phyloP scores from a whole-genome alignment of 768 basidiomycete species.

The Cystofilobasidium macerans region DNA sequence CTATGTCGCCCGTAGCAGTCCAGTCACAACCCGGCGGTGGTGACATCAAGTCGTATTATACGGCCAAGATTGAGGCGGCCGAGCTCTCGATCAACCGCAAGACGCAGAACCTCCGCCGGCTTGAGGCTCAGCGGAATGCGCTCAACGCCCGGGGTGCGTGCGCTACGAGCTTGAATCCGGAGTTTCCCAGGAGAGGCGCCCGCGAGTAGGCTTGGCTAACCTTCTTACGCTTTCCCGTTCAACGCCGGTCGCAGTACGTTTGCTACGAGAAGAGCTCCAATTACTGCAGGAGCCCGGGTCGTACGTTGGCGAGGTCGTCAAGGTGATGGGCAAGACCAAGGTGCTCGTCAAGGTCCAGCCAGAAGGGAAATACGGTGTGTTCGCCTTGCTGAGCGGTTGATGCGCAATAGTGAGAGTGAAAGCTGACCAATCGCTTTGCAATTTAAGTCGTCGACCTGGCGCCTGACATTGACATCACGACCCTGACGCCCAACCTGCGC shows the following conservation, averaged over 20 bases:
- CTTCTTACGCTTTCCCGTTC: not conserved
- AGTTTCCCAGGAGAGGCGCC: too few species aligned
- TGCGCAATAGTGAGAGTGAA: too few species aligned
- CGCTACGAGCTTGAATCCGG: too few species aligned
- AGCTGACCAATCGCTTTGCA: too few species aligned
- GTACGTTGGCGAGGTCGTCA: conserved; percentile 95
- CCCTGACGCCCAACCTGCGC: conserved; percentile 74
- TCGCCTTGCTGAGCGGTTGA: too few species aligned
- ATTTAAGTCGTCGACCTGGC: conserved; percentile 93
- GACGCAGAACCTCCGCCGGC: conserved; percentile 84
- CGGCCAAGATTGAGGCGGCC: conserved; percentile 86
- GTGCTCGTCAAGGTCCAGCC: conserved; percentile 97
- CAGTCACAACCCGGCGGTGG: conserved; percentile 6
- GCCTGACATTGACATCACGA: conserved; percentile 64
- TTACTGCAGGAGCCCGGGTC: conserved; percentile 87
- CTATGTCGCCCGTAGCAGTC: conserved; percentile 3
- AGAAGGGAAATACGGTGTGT: conserved; percentile 98
- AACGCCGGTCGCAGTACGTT: conserved; percentile 51
- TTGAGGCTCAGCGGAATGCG: conserved; percentile 95
- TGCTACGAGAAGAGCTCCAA: conserved; percentile 84
- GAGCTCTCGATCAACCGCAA: conserved; percentile 90
- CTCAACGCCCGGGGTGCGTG: conserved; percentile 78
- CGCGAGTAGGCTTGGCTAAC: too few species aligned
- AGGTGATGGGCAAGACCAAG: conserved; percentile 99
- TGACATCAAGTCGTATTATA: conserved; percentile 72